Percentiles rank a stretch among this genome's conserved stretches.
Evolutionary conservation across 805 yeast species (phyloP).

Genomic region (Scheffersomyces spartinae): DNA sequence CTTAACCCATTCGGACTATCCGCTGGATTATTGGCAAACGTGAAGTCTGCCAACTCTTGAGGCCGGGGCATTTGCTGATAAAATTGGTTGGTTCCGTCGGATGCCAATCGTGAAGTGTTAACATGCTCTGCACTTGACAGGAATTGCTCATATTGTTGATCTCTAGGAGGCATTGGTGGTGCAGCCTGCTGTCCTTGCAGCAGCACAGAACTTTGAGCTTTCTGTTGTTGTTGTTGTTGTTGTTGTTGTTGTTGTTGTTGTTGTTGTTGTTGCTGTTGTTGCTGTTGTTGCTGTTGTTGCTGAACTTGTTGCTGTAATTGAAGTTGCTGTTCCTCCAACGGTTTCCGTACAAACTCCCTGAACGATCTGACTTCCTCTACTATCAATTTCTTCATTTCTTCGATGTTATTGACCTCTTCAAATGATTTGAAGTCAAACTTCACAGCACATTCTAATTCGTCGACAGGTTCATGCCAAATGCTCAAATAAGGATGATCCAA

Average conservation of each 20-base stretch:
- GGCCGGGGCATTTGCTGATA: slow-evolving; percentile 31
- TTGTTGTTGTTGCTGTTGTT: slow-evolving; percentile 9
- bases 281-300: slow-evolving; percentile 8
- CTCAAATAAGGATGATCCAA: slow-evolving; percentile 78
- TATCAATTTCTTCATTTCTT: slow-evolving; percentile 63
- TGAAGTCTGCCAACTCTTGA: slow-evolving; percentile 30
- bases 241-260: slow-evolving; percentile 7
- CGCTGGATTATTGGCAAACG: slow-evolving; percentile 11
- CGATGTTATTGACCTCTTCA: slow-evolving; percentile 75
- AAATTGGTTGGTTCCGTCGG: no score
- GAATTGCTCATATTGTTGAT: slow-evolving; percentile 5
- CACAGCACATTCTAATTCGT: slow-evolving; percentile 73
- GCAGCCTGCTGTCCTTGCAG: slow-evolving; percentile 6
- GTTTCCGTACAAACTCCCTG: slow-evolving; percentile 72
- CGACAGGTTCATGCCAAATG: slow-evolving; percentile 88
- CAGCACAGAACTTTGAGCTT: slow-evolving; percentile 2
- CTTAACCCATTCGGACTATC: no score
- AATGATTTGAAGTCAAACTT: slow-evolving; percentile 77
- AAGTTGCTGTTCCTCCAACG: slow-evolving; percentile 41
- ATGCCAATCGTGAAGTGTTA: no score
- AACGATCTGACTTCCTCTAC: slow-evolving; percentile 69
- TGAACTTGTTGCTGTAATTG: slow-evolving; percentile 17
- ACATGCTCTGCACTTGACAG: no score
- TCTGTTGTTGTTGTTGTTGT: slow-evolving; percentile 7
- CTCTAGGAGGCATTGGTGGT: slow-evolving; percentile 7